Conservation (phyloP, 345 rosid species). For the Populus alba region DNA sequence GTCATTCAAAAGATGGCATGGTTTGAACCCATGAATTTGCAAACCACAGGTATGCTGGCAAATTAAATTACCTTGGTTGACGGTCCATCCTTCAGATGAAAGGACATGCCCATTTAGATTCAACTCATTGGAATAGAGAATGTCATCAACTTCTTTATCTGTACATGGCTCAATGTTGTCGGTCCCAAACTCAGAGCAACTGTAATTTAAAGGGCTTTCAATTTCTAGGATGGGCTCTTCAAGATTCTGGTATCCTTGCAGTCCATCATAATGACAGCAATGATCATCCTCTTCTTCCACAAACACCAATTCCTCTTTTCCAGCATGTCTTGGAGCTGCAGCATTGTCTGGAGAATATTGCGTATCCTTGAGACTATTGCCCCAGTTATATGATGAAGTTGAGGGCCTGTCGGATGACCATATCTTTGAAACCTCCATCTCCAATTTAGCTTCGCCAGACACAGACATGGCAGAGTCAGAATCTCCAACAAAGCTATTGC, state of each 20-base stretch:
- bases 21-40: constrained; percentile 1
- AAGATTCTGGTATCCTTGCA: constrained; percentile 19
- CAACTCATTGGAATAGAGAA: constrained; percentile 24
- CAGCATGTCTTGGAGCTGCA: background rate
- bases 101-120: constrained; percentile 46
- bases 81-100: constrained; percentile 71
- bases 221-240: constrained; percentile 31
- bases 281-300: constrained; percentile 13
- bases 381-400: constrained; percentile 18
- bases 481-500: constrained; percentile 42
- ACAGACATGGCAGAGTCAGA: constrained; percentile 23
- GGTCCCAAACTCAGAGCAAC: constrained; percentile 28
- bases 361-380: constrained; percentile 16
- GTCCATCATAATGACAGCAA: constrained; percentile 6
- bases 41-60: background rate
- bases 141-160: constrained; percentile 49
- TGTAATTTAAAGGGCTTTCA: constrained; percentile 20
- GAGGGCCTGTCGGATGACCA: constrained; percentile 18
- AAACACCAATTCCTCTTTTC: constrained; percentile 15
- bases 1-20: background rate
- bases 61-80: constrained; percentile 50
- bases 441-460: constrained; percentile 23
- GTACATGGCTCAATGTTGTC: constrained; percentile 36
- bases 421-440: constrained; percentile 12
- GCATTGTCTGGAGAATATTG: constrained; percentile 12